Base-by-base conservation (phyloP, 345 rosid genomes). In the Eucalyptus rudis region DNA sequence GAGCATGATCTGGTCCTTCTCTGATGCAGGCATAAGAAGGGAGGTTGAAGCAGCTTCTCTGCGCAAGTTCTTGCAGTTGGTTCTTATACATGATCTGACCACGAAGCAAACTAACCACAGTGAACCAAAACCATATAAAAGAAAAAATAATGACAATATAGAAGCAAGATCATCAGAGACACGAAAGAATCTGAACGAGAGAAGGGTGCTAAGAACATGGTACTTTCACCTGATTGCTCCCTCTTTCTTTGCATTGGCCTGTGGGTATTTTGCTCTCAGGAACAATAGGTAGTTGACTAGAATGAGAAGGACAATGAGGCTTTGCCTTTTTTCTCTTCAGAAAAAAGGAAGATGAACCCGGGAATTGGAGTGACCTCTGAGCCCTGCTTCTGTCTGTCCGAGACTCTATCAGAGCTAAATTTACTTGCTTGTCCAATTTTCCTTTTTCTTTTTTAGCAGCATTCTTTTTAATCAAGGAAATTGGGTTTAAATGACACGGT, bases 1-100 rank as follows among this genome's bases (percentile, higher is more conserved):
- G 99, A 90, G 99, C 99, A 95, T 97, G 99, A 96, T 97, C 99
- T 2, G 99, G 99, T 79, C 99, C 99, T 94, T 97, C 99, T 90
- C 99, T 91, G 80, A 97, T 91, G 93, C 98, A 96, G 29, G 96
- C 94, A 87, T 97, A 97, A 17, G 98, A 95, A 10, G 99, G 99
- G 7, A 97, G 97, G 92, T 90, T 92, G 92, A 97, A 97, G 95
- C 99, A 97, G 99, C 99, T 97, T 92, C 99, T 94, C 94, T 97
- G 99, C 89, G 99, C 99, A 92, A 97, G 96, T 98, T 97, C 99
- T 89, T 97, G 99, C 33, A 97, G 95, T 98, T 97, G 99, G 93
- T 97, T 97, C 97, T 97, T 97, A 91, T 97, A 97, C 99, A 97
- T 97, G 92, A 92, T 62, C 49, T 47, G 85, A 43, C 52, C 86